Base-by-base conservation (phyloP, 2,329 filamentous ascomycete species). In the Pestalotiopsis sp. region DNA sequence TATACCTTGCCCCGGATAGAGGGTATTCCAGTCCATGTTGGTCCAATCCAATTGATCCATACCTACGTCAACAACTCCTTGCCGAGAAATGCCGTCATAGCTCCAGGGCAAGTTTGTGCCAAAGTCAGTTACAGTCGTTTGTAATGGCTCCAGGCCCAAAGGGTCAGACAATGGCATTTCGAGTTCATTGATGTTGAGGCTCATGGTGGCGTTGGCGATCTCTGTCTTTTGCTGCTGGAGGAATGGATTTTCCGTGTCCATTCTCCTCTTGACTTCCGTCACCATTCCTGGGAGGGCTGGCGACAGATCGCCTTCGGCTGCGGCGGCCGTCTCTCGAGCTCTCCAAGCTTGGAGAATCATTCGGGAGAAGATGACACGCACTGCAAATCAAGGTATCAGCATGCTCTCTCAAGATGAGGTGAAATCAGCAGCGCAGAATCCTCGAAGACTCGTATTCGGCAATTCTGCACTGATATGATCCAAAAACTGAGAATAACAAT, bases 271-370 rank as follows among this genome's bases (percentile, higher is more conserved):
- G 9, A 41, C n/a, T n/a, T 45, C 52, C 20, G 39, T 11, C 56
- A 67, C 52, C 23, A 27, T 61, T 56, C 20, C 14, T 27, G 65
- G 57, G 11, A 27, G 31, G 9, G 31, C 36, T n/a, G 20, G 11
- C 20, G 14, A 7, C 36, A 14, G 23, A 4, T 61, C 49, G n/a
- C 27, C 65, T 20, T 7, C 14, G 9, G 27, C 9, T 14, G n/a
- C n/a, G 4, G 25, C 11, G 25, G 27, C 17, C 31, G 14, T 38
- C 27, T 67, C 52, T 11, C 65, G 65, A 58, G 57, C 65, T 56
- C 59, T 49, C 65, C 65, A 67, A 17, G 65, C 65, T 20, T 38
- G 31, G 12, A 67, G 65, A 3, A 67, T 23, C 23, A 61, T 60
- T 25, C n/a, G 17, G 11, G 65, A 39, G 49, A 67, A 67, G 27